A percentile compares a stretch with the other conserved stretches of the same genome.
Conservation (phyloP, 2,329 filamentous ascomycete species). For the Nemania sp. region DNA sequence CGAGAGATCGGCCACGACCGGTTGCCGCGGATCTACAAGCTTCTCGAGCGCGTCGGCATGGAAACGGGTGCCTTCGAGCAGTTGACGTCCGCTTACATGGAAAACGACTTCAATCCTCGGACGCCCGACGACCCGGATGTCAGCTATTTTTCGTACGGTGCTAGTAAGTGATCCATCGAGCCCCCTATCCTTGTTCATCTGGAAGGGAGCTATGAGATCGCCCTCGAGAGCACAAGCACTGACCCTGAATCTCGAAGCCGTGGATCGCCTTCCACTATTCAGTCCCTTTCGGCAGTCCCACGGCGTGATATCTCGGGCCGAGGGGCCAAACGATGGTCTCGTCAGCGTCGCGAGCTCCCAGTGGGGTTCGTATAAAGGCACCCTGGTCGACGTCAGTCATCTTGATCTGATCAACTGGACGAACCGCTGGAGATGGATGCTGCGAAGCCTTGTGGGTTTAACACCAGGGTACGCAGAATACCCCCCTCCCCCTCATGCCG, state of each 20-base stretch:
- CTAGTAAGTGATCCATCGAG: constrained; percentile 38
- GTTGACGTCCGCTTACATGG: constrained; percentile 63
- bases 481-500: background rate
- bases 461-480: constrained; percentile 52
- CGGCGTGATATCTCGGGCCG: constrained; percentile 52
- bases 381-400: constrained; percentile 64
- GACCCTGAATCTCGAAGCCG: constrained; percentile 31
- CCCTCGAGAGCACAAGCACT: background rate
- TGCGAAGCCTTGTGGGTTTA: constrained; percentile 59
- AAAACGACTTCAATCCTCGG: constrained; percentile 60
- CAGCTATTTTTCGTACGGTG: constrained; percentile 67
- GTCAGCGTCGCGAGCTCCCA: constrained; percentile 66
- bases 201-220: background rate
- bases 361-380: constrained; percentile 69
- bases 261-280: constrained; percentile 60
- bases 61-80: constrained; percentile 65
- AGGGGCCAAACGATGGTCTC: constrained; percentile 69
- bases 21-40: constrained; percentile 59
- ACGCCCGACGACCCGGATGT: constrained; percentile 58
- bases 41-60: constrained; percentile 56
- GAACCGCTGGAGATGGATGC: constrained; percentile 60
- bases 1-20: constrained; percentile 50
- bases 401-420: constrained; percentile 72
- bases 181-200: background rate
- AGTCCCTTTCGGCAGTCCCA: constrained; percentile 65